Percentiles rank a stretch among this genome's conserved stretches.
phyloP scores from a whole-genome alignment of 441 rosid genomes.

The Dalechampia spathulata region DNA sequence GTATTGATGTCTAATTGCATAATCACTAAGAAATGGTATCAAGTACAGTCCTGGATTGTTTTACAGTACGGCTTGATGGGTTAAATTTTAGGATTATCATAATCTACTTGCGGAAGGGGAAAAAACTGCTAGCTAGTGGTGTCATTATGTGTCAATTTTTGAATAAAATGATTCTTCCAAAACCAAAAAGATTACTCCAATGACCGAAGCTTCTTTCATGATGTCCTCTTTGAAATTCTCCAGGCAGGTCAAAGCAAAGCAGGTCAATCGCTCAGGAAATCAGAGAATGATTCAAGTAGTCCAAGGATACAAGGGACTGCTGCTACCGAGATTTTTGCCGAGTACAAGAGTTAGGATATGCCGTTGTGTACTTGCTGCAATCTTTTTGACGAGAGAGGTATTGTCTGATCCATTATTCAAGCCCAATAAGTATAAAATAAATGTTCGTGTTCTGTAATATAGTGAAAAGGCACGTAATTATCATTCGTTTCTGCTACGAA shows the following conservation, averaged over 20 bases:
- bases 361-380: background rate
- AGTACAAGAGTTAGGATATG: slow-evolving; percentile 26
- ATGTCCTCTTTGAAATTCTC: slow-evolving; percentile 3
- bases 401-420: slow-evolving; percentile 1
- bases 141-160: background rate
- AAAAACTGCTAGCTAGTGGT: background rate
- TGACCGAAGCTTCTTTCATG: slow-evolving; percentile 7
- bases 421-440: slow-evolving; percentile 6
- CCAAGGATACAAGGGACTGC: slow-evolving; percentile 29
- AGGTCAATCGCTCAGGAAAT: slow-evolving; percentile 35
- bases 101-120: background rate
- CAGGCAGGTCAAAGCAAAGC: slow-evolving; percentile 68
- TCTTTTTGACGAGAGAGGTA: background rate
- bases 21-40: background rate
- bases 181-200: background rate
- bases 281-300: slow-evolving; percentile 40
- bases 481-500: too few species aligned
- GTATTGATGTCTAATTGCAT: background rate
- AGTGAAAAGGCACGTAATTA: background rate
- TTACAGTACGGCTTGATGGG: too few species aligned
- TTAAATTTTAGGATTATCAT: too few species aligned
- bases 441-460: slow-evolving; percentile 8
- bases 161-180: background rate
- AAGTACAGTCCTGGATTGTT: too few species aligned
- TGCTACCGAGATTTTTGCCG: slow-evolving; percentile 26